Base-by-base conservation (phyloP, 768 basidiomycete genomes). In the Lepiota venenata region DNA sequence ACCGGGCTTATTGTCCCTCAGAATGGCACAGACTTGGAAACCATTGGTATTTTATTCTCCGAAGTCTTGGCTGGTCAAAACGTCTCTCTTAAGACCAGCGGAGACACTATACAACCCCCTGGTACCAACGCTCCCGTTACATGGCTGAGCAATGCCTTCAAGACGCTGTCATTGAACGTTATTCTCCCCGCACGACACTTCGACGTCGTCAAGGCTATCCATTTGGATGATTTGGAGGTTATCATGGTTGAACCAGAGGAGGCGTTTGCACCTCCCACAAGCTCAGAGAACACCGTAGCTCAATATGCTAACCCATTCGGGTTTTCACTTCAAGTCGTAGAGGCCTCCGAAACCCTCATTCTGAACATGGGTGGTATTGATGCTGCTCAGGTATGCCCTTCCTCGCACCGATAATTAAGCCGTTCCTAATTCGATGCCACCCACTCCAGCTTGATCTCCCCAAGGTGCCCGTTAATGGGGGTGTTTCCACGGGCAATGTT, bases 271-370 rank as follows among this genome's bases (percentile, higher is more conserved):
- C 85, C 87, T 0, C 70, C 77, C n/a, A 70, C 85, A 0, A 78
- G 81, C 57, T 87, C 84, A 3, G 67, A 76, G 38, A 66, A 72
- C 47, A 83, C 82, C 0, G 50, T 82, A 2, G 84, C 82, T 14
- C 69, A 74, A 58, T 87, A 85, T 65, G 80, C 79, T 66, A 90
- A 88, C 66, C 87, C 88, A 1, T 89, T 89, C 63, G 87, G 87
- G 3, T 90, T 90, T 69, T 80, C 83, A 10, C 64, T 89, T 50
- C 85, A 88, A 61, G 83, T 87, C 20, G 65, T 82, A 10, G 73
- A 79, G 58, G 71, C 81, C 2, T 74, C 76, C 0, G 74, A 87
- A 61, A 75, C 77, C 20, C 78, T 89, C 58, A 72, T 73, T 44
- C 66, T 90, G 43, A 71, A 68, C 15, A 68, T 68, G 4, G 70